Evolutionary conservation across 768 basidiomycete species (phyloP).

Genomic region (Rossbeevera mucosa): DNA sequence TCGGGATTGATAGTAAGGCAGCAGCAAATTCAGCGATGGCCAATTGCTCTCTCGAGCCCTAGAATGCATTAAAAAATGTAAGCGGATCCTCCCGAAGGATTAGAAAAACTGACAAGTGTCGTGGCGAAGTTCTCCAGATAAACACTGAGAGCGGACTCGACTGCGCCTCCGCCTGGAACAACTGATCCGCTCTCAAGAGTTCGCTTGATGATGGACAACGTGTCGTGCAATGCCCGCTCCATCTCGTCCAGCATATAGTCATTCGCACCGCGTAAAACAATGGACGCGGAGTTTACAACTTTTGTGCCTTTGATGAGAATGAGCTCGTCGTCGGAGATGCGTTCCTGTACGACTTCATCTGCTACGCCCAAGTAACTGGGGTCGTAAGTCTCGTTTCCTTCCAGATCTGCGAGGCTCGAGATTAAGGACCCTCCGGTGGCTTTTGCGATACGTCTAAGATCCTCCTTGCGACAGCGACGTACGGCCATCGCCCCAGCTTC

Average conservation of each 20-base stretch:
- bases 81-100: neutral
- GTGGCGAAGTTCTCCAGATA: constrained; percentile 99
- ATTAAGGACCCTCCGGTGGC: constrained; percentile 94
- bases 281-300: constrained; percentile 88
- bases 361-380: constrained; percentile 84
- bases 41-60: constrained; percentile 98
- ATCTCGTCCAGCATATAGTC: constrained; percentile 99
- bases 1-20: constrained; percentile 91
- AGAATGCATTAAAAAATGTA: constrained; percentile 1
- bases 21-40: constrained; percentile 98
- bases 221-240: constrained; percentile 95
- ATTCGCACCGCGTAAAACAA: constrained; percentile 94
- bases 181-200: constrained; percentile 94
- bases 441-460: constrained; percentile 92
- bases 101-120: constrained; percentile 64
- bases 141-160: constrained; percentile 94
- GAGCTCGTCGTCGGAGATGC: constrained; percentile 97
- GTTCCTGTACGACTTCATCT: constrained; percentile 94
- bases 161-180: constrained; percentile 96
- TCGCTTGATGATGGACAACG: constrained; percentile 91
- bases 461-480: constrained; percentile 95
- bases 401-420: constrained; percentile 89
- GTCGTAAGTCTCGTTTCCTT: constrained; percentile 98
- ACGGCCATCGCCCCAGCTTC: constrained; percentile 99
- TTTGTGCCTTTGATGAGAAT: constrained; percentile 98